Evolutionary conservation across 2,329 filamentous ascomycete species (phyloP).

Genomic region (Ophiocordyceps unilateralis): DNA sequence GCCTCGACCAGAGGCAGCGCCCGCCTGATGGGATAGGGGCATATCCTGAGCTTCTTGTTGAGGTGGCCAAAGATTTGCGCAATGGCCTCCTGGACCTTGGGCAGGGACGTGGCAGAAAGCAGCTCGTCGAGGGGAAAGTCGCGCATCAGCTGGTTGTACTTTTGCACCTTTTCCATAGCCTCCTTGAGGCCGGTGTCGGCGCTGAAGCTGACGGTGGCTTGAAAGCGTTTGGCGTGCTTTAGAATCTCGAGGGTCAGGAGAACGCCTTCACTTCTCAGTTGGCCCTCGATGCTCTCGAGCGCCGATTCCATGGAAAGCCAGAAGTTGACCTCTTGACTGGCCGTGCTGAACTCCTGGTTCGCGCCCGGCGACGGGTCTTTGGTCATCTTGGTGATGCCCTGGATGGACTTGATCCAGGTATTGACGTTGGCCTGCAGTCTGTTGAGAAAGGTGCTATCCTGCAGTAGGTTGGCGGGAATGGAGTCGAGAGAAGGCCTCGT

Average conservation of each 20-base stretch:
- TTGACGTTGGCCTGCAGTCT: conserved; percentile 87
- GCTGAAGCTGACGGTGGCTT: conserved; percentile 90
- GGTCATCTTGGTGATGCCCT: conserved; percentile 86
- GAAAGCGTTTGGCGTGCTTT: conserved; percentile 93
- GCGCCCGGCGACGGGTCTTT: conserved; percentile 55
- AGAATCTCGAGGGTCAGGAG: conserved; percentile 83
- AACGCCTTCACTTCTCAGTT: conserved; percentile 78
- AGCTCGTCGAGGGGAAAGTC: conserved; percentile 95
- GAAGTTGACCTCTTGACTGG: conserved; percentile 96
- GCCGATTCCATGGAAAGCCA: conserved; percentile 96
- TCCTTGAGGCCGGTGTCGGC: conserved; percentile 94
- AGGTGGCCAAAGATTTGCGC: conserved; percentile 82
- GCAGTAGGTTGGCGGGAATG: conserved; percentile 58
- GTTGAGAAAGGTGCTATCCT: conserved; percentile 86
- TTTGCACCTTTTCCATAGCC: conserved; percentile 87
- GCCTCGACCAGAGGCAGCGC: conserved; percentile 90
- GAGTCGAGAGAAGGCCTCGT: conserved; percentile 59
- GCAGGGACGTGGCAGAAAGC: conserved; percentile 73
- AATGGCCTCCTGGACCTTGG: conserved; percentile 79
- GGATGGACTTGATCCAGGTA: conserved; percentile 97
- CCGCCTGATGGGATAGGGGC: conserved; percentile 82
- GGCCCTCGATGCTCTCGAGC: conserved; percentile 76
- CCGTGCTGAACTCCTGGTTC: conserved; percentile 43
- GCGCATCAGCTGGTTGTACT: conserved; percentile 97
- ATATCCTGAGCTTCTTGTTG: conserved; percentile 95